A percentile compares a stretch with the other conserved stretches of the same genome.
phyloP scores from a whole-genome alignment of 352 stramenopile genomes.

The Globisporangium rhizosaccharum region DNA sequence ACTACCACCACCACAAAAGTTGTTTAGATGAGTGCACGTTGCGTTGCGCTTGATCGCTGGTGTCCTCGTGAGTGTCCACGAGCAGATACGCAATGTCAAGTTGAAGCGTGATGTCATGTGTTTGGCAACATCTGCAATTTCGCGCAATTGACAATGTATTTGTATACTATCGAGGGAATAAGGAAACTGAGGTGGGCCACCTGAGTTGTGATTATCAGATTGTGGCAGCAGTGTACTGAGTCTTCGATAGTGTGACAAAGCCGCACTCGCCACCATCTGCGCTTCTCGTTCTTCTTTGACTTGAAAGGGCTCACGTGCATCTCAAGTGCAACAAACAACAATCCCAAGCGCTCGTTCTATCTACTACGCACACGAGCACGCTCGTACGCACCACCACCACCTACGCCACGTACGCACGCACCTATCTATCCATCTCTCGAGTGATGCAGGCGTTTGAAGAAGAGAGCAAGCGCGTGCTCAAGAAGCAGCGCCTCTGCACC shows the following conservation, averaged over 20 bases:
- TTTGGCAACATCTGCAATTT: not conserved
- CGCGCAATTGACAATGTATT: not conserved
- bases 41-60: no score
- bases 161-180: not conserved
- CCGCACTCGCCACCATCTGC: not conserved
- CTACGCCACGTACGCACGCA: not conserved
- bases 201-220: not conserved
- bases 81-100: not conserved
- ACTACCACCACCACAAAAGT: not conserved
- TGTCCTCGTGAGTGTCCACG: no score
- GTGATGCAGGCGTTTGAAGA: conserved; percentile 58
- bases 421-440: no score
- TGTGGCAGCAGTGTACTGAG: not conserved
- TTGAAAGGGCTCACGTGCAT: not conserved
- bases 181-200: not conserved
- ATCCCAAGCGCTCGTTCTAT: no score
- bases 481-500: conserved; percentile 62
- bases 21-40: not conserved
- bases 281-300: not conserved
- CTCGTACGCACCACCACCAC: not conserved
- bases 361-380: not conserved
- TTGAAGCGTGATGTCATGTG: not conserved
- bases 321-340: not conserved
- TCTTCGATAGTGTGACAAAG: not conserved
- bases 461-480: conserved; percentile 56